phyloP scores from a whole-genome alignment of 2,329 filamentous ascomycete species.

The Penicillium sp. region DNA sequence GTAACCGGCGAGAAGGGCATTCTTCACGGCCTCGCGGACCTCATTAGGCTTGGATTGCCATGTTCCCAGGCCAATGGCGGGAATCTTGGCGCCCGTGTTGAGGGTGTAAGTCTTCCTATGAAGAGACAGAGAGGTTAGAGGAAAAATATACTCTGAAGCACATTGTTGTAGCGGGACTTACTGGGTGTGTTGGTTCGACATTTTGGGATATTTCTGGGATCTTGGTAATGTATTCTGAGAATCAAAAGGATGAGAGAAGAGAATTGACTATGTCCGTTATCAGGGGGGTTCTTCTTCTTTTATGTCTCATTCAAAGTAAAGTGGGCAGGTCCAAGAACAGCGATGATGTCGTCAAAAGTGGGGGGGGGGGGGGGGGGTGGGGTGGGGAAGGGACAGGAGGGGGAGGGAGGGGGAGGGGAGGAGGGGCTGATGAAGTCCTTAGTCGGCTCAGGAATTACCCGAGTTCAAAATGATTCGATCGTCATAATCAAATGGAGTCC shows the following conservation, averaged over 20 bases:
- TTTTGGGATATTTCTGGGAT: slow-evolving; percentile 16
- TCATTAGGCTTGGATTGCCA: slow-evolving; percentile 55
- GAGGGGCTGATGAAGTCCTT: too few relatives aligned
- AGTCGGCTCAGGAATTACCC: slow-evolving; percentile 3
- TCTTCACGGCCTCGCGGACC: slow-evolving; percentile 48
- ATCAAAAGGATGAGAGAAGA: not conserved
- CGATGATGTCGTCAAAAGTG: slow-evolving; percentile 18
- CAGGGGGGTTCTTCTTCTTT: not conserved
- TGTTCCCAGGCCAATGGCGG: slow-evolving; percentile 52
- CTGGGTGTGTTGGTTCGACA: slow-evolving; percentile 26
- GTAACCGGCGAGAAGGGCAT: slow-evolving; percentile 51
- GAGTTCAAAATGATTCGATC: not conserved
- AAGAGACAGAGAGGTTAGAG: not conserved
- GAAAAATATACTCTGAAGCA: not conserved
- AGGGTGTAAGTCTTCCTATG: slow-evolving; percentile 43
- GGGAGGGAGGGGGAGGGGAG: too few relatives aligned
- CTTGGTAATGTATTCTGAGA: not conserved
- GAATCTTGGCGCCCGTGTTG: slow-evolving; percentile 50
- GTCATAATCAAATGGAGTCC: too few relatives aligned
- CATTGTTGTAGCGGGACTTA: slow-evolving; percentile 4
- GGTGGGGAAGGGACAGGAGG: too few relatives aligned
- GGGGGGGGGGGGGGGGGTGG: not conserved
- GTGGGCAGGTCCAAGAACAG: slow-evolving; percentile 26
- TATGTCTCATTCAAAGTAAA: slow-evolving; percentile 13
- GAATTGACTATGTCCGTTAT: too few relatives aligned